Base-by-base conservation (phyloP, 2,329 filamentous ascomycete species). In the Bipolaris sorokiniana region DNA sequence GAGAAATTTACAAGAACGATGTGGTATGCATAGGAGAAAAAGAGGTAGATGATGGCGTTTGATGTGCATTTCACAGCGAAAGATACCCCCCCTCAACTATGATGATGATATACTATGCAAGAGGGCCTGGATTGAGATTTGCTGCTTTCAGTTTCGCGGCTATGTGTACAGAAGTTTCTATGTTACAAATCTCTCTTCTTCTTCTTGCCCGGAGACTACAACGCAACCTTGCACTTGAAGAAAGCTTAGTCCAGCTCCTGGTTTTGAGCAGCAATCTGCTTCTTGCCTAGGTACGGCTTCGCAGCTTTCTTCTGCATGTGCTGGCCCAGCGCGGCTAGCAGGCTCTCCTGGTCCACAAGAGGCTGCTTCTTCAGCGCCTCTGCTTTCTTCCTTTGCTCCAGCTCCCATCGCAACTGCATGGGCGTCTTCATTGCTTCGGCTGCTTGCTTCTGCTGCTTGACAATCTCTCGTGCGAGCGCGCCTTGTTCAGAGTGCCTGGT, bases 251-350 rank as follows among this genome's bases (percentile, higher is more conserved):
- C 63, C 2, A 63, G 41, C 40, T 66, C 57, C 31, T 53, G 55
- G 5, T 26, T 41, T 36, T 51, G 52, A 22, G 33, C 46, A 11
- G 58, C 36, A 11, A 51, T 47, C 50, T 56, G 56, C 54, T 57
- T 59, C 59, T 63, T 66, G 22, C 31, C 55, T 28, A 49, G 18
- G 37, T 54, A 54, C 13, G 41, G 52, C 58, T 66, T 67, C 4
- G 61, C 55, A 7, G 56, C 55, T 49, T 69, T 70, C 34, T 64
- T 58, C 51, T 55, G 50, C 61, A 81, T 80, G 51, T 79, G 70
- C 65, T 77, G 67, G 28, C 79, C 79, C 58, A 82, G 76, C 48
- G 67, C 76, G 7, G 68, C 72, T 54, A 82, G 62, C 58, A 80
- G 70, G 37, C 60, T 64, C 11, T 77, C 76, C 4, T 71, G 68